A percentile compares a stretch with the other conserved stretches of the same genome.
Conservation (phyloP, 768 basidiomycete genomes). For the Coprinopsis sp. region DNA sequence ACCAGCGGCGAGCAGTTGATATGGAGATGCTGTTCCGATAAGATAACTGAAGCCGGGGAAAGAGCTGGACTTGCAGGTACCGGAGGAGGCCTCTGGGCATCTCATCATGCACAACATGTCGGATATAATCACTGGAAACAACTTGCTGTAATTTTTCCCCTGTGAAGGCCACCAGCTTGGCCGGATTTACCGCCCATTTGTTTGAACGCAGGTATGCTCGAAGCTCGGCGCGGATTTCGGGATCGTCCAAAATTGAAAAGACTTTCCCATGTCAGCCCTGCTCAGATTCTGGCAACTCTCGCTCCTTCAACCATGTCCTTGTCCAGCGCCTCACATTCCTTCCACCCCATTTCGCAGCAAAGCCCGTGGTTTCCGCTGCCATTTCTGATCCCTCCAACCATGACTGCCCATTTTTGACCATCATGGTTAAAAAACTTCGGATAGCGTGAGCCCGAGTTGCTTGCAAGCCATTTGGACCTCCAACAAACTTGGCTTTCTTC, state of each 20-base stretch:
- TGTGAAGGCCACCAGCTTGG: constrained; percentile 24
- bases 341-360: constrained; percentile 27
- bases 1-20: constrained; percentile 25
- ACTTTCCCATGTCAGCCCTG: constrained; percentile 23
- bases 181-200: constrained; percentile 33
- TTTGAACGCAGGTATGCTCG: constrained; percentile 26
- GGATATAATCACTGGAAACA: constrained; percentile 25
- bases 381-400: constrained; percentile 20
- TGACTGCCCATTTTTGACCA: constrained; percentile 20
- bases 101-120: constrained; percentile 22
- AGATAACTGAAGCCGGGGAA: constrained; percentile 25
- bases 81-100: constrained; percentile 30
- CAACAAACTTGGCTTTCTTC: constrained; percentile 20
- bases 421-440: constrained; percentile 24
- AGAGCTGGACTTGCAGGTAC: constrained; percentile 30
- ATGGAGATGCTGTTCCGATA: constrained; percentile 26
- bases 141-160: constrained; percentile 21
- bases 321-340: constrained; percentile 22
- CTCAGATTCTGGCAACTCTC: constrained; percentile 21
- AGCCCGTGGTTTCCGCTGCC: constrained; percentile 28
- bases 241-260: constrained; percentile 24
- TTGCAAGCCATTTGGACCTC: constrained; percentile 25
- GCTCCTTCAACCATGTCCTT: constrained; percentile 17
- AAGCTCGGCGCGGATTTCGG: constrained; percentile 23
- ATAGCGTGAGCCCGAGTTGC: constrained; percentile 22